Evolutionary conservation across 1,284 basidiomycete species (phyloP).

Genomic region (Cutaneotrichosporon dermatis): DNA sequence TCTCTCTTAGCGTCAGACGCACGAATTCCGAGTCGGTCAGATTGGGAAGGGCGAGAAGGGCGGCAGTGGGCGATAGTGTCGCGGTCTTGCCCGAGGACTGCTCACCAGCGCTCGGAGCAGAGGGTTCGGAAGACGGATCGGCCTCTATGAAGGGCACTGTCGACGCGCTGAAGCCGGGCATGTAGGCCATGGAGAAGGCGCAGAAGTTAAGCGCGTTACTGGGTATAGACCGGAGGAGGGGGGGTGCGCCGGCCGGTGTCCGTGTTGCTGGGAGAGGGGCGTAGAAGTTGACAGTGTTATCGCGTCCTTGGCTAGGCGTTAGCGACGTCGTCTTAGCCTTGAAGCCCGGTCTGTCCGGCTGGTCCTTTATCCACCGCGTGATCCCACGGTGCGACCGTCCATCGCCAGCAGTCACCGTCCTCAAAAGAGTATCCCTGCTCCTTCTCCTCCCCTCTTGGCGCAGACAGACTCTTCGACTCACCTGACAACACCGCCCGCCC

Average conservation of each 20-base stretch:
- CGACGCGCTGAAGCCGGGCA: slow-evolving; percentile 17
- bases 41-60: slow-evolving; percentile 74
- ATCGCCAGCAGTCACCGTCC: neutral
- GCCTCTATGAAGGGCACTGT: slow-evolving; percentile 7
- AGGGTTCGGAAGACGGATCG: neutral
- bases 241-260: slow-evolving; percentile 48
- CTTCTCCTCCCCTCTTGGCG: too few relatives aligned
- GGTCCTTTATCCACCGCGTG: too few relatives aligned
- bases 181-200: slow-evolving; percentile 60
- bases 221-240: slow-evolving; percentile 63
- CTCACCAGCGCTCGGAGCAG: too few relatives aligned
- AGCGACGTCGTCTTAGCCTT: neutral
- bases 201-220: slow-evolving; percentile 89
- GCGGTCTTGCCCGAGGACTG: too few relatives aligned
- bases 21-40: slow-evolving; percentile 79
- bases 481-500: slow-evolving; percentile 64
- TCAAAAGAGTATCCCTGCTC: too few relatives aligned
- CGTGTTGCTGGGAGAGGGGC: slow-evolving; percentile 41
- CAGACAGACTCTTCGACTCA: slow-evolving; percentile 46
- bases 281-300: slow-evolving; percentile 56
- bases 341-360: too few relatives aligned
- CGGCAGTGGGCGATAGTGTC: slow-evolving; percentile 30
- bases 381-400: too few relatives aligned
- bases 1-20: slow-evolving; percentile 26
- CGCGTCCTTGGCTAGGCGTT: slow-evolving; percentile 66